These are phyloP conservation scores for Neurospora tetrasperma DNA, from an alignment of 495 filamentous ascomycete species.

Conservation along the genomic window DNA sequence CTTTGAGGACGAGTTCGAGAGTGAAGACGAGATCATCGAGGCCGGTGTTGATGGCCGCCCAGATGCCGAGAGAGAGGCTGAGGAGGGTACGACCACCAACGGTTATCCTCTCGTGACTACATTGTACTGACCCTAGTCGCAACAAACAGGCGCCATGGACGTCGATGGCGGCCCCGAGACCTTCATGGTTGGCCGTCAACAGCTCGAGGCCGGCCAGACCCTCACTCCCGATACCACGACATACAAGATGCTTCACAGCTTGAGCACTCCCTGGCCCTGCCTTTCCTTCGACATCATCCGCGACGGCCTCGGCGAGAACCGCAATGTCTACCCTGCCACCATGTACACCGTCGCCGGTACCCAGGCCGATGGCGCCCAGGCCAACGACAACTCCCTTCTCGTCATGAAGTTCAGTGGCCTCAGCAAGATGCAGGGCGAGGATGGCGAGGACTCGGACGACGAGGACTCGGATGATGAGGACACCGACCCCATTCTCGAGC, in stretches of 20 bases:
- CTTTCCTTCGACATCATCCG: constrained; percentile 88
- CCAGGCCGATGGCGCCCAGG: constrained; percentile 64
- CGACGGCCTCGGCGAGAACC: constrained; percentile 80
- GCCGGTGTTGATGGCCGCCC: constrained; percentile 87
- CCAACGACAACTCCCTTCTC: constrained; percentile 84
- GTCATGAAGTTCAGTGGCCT: constrained; percentile 91
- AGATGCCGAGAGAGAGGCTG: constrained; percentile 84
- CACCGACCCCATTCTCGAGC: constrained; percentile 88
- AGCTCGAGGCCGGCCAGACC: constrained; percentile 79
- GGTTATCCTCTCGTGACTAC: not conserved
- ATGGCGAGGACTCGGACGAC: constrained; percentile 55
- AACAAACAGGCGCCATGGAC: constrained; percentile 63
- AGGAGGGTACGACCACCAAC: constrained; percentile 39
- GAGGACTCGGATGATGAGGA: constrained; percentile 68
- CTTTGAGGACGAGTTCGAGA: constrained; percentile 94
- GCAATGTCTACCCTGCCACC: constrained; percentile 82
- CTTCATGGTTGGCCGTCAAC: constrained; percentile 85
- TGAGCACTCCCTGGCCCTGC: constrained; percentile 91
- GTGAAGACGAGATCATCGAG: constrained; percentile 90
- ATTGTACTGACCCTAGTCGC: constrained; percentile 11
- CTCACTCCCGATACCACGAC: constrained; percentile 81
- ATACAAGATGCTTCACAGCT: constrained; percentile 91
- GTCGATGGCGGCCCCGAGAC: constrained; percentile 66
- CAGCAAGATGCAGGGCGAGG: constrained; percentile 66
- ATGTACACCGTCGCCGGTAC: constrained; percentile 91